Evolutionary conservation across 2,329 filamentous ascomycete species (phyloP), one percentile per base, ranked within the genome.

Genomic region (Stromatinia cepivora): DNA sequence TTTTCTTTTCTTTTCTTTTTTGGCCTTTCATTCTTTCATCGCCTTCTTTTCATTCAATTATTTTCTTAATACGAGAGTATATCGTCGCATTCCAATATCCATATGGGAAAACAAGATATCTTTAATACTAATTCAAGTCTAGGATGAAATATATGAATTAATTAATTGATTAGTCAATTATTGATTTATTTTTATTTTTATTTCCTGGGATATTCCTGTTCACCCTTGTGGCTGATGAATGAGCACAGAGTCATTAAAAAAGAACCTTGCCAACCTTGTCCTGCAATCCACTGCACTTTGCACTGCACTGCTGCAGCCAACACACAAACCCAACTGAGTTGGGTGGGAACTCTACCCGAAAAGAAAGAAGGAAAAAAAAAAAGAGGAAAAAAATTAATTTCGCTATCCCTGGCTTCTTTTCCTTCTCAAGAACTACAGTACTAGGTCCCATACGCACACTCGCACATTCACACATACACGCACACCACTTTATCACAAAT

Each of bases 211-310:
- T 57, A 45, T 45, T 57, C 52, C 53, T 66, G 64, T 46, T 48
- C 52, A 46, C 20, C 64, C 52, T 59, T 66, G 64, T 66, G 64
- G 64, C 64, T 66, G 52, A 66, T 34, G 54, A 66, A 36, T 34
- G 31, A 57, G 63, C 63, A 66, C 63, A 58, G 42, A 50, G 42
- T 25, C 59, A 63, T 63, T 45, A 17, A 42, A 22, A 31, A 62
- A 34, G 31, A 57, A 36, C 54, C 34, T 57, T 36, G 34, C 22
- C 7, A 63, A 36, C 46, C 59, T 63, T 63, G 45, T 63, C 31
- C 45, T 50, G 45, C 59, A 62, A 46, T 62, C 58, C 63, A 34
- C 39, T 56, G 50, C 63, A 66, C 34, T 45, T 34, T 56, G 39
- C 39, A 15, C 39, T 39, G 36, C 36, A 36, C 36, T 56, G 31